phyloP scores from a whole-genome alignment of 352 stramenopile species.

The Thraustochytrium striatum region DNA sequence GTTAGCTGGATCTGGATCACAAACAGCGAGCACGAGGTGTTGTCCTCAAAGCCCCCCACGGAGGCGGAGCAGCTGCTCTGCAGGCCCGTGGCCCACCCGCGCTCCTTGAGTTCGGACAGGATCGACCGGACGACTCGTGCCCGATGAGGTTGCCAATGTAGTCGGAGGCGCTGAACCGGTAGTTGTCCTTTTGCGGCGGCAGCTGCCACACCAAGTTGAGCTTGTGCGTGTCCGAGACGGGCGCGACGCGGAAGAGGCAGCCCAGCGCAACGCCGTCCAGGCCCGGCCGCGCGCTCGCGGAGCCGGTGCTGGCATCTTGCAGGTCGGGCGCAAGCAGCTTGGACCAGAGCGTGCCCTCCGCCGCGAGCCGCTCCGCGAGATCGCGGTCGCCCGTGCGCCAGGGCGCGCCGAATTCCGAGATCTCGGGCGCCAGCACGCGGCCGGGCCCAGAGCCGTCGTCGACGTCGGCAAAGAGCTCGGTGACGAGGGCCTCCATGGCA shows the following conservation, averaged over 20 bases:
- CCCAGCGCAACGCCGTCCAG: slow-evolving; percentile 14
- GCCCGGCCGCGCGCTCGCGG: background rate
- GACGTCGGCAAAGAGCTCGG: slow-evolving; percentile 64
- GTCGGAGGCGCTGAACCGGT: background rate
- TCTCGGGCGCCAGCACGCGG: background rate
- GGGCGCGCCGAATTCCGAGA: background rate
- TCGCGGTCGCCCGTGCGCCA: slow-evolving; percentile 26
- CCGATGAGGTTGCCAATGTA: slow-evolving; percentile 37
- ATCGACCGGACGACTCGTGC: slow-evolving; percentile 38
- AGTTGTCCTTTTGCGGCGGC: slow-evolving; percentile 12
- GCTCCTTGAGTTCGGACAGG: slow-evolving; percentile 16
- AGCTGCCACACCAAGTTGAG: slow-evolving; percentile 38
- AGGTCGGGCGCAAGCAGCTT: slow-evolving; percentile 18
- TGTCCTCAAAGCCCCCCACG: slow-evolving; percentile 24
- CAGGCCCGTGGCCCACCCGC: slow-evolving; percentile 24
- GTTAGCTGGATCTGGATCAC: slow-evolving; percentile 39
- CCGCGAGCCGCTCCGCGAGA: background rate
- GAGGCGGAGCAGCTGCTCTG: background rate
- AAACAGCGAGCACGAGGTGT: slow-evolving; percentile 18
- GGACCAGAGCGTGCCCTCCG: background rate
- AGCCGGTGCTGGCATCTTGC: background rate
- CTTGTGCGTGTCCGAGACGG: slow-evolving; percentile 5
- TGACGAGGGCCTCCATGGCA: slow-evolving; percentile 65
- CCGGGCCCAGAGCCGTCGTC: background rate
- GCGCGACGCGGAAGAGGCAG: slow-evolving; percentile 38